Base-by-base conservation (phyloP, 192 early-diverging fungal species). In the Coemansia sp. region DNA sequence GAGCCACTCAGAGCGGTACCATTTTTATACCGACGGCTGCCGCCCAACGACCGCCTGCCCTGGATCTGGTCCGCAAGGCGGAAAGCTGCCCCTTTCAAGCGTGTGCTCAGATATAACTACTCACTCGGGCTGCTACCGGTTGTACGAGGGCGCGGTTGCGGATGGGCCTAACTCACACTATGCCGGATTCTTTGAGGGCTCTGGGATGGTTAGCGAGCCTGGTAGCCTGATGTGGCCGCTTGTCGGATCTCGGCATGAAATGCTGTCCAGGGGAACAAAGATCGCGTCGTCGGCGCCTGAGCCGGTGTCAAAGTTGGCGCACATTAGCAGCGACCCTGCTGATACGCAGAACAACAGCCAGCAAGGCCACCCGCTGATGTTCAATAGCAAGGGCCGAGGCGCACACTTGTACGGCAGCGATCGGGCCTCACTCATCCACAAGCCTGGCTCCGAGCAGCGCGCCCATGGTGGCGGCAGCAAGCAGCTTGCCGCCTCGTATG, bases 101-200 rank as follows among this genome's bases (percentile, higher is more conserved):
- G 51, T 78, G 38, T 78, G 76, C 29, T 34, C 76, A 1, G 70
- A 67, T 16, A 42, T 54, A 24, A 74, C 77, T 12, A 70, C 74
- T 22, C 82, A 76, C 31, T 79, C 82, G 40, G 82, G 82, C 54
- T 84, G 82, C 74, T 84, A 84, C 42, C 77, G 82, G 20, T 44
- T 84, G 40, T 84, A 84, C 55, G 82, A 84, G 47, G 77, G 72
- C n/a, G 71, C 71, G 33, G 33, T 72, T 20, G 55, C 77, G 0
- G 74, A 77, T 13, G 7, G 31, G 4, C 40, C 66, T 36, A 52
- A 71, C 5, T 33, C 63, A 11, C 69, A 66, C 34, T 59, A 65
- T n/a, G 67, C 42, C 5, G 65, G 66, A 60, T 20, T 38, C 38
- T 63, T 64, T 63, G 47, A 67, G 10, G 66, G 68, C 11, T 57